phyloP scores from a whole-genome alignment of 148 eudicot species.

The Heliosperma pusillum region DNA sequence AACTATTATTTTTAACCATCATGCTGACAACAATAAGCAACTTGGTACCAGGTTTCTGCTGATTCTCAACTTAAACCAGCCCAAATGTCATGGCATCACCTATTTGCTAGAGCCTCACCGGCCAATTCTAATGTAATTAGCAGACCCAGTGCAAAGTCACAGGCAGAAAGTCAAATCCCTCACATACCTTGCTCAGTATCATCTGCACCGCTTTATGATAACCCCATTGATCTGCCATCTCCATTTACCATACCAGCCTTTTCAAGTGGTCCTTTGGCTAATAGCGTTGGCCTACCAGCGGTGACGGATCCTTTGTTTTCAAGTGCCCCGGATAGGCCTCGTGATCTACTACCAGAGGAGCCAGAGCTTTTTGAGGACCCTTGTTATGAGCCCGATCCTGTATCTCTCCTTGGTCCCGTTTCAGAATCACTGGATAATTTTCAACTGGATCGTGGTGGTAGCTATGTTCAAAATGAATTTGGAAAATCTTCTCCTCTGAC shows the following conservation, averaged over 20 bases:
- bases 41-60: slow-evolving; percentile 53
- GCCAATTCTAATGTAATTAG: slow-evolving; percentile 66
- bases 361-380: slow-evolving; percentile 97
- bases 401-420: slow-evolving; percentile 91
- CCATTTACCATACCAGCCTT: slow-evolving; percentile 65
- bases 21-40: slow-evolving; percentile 20
- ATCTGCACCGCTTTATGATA: slow-evolving; percentile 59
- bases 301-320: slow-evolving; percentile 56
- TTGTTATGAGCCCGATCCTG: slow-evolving; percentile 91
- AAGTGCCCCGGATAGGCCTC: slow-evolving; percentile 40
- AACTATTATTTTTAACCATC: neutral
- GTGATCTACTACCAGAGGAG: slow-evolving; percentile 70
- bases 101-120: slow-evolving; percentile 66
- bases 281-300: slow-evolving; percentile 42
- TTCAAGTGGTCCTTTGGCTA: slow-evolving; percentile 44
- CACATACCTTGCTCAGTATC: slow-evolving; percentile 34
- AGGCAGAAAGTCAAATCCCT: slow-evolving; percentile 55
- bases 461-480: slow-evolving; percentile 53
- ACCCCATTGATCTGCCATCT: slow-evolving; percentile 75
- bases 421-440: slow-evolving; percentile 90
- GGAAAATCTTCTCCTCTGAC: slow-evolving; percentile 48
- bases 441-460: slow-evolving; percentile 67
- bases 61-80: slow-evolving; percentile 58
- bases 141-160: slow-evolving; percentile 60
- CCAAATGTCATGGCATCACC: slow-evolving; percentile 91